phyloP scores from a whole-genome alignment of 768 basidiomycete genomes.

The Termitomyces heimii region DNA sequence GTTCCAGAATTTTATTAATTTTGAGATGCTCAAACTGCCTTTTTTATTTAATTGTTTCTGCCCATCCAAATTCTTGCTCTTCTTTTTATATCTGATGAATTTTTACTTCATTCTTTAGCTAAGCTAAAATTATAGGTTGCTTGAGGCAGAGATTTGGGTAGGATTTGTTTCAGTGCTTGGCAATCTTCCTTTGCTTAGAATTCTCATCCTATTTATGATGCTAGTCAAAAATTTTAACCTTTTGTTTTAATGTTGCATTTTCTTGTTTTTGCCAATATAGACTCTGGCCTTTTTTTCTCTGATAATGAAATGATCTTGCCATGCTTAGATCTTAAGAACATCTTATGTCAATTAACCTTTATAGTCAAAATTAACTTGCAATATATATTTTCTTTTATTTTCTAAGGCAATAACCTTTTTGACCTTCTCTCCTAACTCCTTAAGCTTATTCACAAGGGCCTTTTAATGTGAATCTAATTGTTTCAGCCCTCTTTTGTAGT shows the following conservation, averaged over 20 bases:
- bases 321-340: neutral
- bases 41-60: neutral
- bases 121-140: neutral
- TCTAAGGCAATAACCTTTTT: too few relatives aligned
- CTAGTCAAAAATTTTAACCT: neutral
- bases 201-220: neutral
- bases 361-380: too few relatives aligned
- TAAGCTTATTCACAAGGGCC: too few relatives aligned
- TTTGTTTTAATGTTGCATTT: neutral
- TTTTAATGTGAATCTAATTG: too few relatives aligned
- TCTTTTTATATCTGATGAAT: neutral
- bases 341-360: too few relatives aligned
- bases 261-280: neutral
- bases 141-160: neutral
- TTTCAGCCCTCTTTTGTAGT: too few relatives aligned
- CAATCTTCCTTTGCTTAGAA: neutral
- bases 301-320: neutral
- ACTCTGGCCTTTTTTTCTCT: neutral
- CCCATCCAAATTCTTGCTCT: neutral
- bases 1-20: slow-evolving; percentile 5
- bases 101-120: neutral
- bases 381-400: too few relatives aligned
- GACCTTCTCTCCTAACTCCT: too few relatives aligned
- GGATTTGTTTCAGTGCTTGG: neutral
- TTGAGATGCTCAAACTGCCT: neutral